These are phyloP conservation scores for Ramalina peruviana DNA, from an alignment of 495 filamentous ascomycete genomes.

Conservation along the genomic window DNA sequence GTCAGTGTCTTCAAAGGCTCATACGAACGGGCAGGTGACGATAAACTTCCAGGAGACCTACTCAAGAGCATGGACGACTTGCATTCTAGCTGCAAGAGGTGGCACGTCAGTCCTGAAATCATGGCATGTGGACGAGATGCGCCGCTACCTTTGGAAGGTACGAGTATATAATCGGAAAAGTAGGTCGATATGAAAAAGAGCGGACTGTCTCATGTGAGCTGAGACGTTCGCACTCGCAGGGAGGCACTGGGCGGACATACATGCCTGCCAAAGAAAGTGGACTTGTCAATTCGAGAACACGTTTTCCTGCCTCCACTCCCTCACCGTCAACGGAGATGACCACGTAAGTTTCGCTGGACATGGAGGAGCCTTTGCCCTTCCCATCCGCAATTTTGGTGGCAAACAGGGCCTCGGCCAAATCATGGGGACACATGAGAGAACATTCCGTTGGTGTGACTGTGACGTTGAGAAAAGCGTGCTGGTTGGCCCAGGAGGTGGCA, in stretches of 20 bases:
- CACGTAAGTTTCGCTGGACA: conserved; percentile 72
- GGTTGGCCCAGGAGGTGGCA: conserved; percentile 24
- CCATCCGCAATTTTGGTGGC: conserved; percentile 39
- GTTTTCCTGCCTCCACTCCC: conserved; percentile 83
- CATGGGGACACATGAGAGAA: conserved; percentile 73
- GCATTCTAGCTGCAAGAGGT: conserved; percentile 8
- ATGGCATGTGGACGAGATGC: background rate
- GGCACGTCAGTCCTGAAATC: background rate
- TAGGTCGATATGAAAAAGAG: conserved; percentile 99
- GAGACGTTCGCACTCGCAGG: background rate
- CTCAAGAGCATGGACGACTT: conserved; percentile 64
- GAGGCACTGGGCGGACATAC: conserved; percentile 28
- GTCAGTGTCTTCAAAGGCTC: too few relatives aligned
- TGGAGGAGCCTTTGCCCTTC: conserved; percentile 21
- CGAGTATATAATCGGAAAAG: conserved; percentile 92
- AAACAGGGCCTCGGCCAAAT: conserved; percentile 60
- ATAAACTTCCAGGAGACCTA: too few relatives aligned
- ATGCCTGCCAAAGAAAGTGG: conserved; percentile 86
- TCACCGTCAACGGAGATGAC: conserved; percentile 79
- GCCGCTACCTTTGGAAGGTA: conserved; percentile 57
- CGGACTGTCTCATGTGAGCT: conserved; percentile 33
- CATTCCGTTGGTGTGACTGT: conserved; percentile 87
- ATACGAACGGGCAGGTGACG: too few relatives aligned
- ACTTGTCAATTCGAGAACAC: conserved; percentile 82
- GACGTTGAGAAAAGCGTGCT: conserved; percentile 80